phyloP scores from a whole-genome alignment of 305 asterid genomes.

The Rubia peregrina region DNA sequence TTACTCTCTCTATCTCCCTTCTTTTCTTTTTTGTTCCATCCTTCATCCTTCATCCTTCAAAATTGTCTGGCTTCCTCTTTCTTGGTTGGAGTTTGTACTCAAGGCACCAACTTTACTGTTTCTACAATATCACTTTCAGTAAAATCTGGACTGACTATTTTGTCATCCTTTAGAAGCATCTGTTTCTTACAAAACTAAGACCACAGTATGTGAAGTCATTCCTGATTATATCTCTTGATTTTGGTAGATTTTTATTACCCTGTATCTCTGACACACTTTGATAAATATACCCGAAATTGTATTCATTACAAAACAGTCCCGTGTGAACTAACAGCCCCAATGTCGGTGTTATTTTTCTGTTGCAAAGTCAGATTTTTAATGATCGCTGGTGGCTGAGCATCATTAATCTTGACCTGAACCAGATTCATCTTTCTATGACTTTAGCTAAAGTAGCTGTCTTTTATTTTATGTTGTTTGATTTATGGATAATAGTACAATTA shows the following conservation, averaged over 20 bases:
- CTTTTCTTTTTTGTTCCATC: not conserved
- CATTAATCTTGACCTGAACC: not conserved
- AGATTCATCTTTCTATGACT: not conserved
- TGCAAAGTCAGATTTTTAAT: not conserved
- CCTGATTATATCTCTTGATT: not conserved
- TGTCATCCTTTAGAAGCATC: not conserved
- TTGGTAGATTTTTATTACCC: not conserved
- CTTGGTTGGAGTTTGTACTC: not conserved
- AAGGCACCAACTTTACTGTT: not conserved
- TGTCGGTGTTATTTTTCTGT: not conserved
- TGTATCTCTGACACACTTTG: not conserved
- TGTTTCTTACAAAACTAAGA: not conserved
- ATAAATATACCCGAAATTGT: not conserved
- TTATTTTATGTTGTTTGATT: not conserved
- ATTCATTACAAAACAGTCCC: not conserved
- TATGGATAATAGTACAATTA: slow-evolving; percentile 2
- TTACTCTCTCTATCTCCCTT: not conserved
- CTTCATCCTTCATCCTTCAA: not conserved
- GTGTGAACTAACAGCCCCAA: not conserved
- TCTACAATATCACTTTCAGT: not conserved
- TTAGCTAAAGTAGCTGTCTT: not conserved
- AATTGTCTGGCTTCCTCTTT: not conserved
- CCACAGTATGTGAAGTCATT: not conserved
- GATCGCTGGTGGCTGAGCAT: not conserved
- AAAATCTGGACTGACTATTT: not conserved